Percentiles rank a stretch among this genome's conserved stretches.
These are phyloP conservation scores for Nannizzia gypsea DNA, from an alignment of 2,329 filamentous ascomycete genomes.

Conservation along the genomic window DNA sequence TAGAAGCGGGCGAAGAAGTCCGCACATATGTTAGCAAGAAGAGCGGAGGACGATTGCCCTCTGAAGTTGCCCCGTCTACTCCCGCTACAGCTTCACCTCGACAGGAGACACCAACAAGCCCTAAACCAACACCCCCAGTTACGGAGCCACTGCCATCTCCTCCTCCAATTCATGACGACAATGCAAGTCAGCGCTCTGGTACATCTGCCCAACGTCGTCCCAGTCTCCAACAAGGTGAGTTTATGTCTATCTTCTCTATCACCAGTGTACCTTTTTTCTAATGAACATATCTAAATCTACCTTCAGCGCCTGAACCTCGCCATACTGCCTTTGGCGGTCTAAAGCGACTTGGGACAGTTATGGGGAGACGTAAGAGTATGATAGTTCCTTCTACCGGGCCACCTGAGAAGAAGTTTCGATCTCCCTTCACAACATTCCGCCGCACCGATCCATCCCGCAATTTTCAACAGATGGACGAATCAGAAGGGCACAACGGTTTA, in stretches of 20 bases:
- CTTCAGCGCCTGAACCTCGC: constrained; percentile 29
- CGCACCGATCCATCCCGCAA: constrained; percentile 15
- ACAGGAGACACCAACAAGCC: constrained; percentile 3
- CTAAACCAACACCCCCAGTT: constrained; percentile 13
- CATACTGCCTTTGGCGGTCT: constrained; percentile 33
- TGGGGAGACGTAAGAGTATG: constrained; percentile 36
- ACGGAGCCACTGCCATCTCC: constrained; percentile 29
- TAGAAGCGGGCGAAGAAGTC: constrained; percentile 79
- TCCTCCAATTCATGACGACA: constrained; percentile 39
- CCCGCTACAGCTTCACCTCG: constrained; percentile 16
- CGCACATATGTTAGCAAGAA: constrained; percentile 35
- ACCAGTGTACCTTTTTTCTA: background rate
- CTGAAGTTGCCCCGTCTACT: constrained; percentile 16
- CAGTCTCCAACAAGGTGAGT: constrained; percentile 25
- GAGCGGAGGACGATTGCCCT: constrained; percentile 27
- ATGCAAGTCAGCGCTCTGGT: constrained; percentile 44
- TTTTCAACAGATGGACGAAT: constrained; percentile 20
- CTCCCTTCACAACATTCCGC: constrained; percentile 26
- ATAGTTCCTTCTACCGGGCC: constrained; percentile 21
- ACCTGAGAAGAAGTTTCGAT: constrained; percentile 31
- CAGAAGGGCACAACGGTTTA: constrained; percentile 18
- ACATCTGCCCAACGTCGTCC: constrained; percentile 31
- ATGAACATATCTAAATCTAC: constrained; percentile 6
- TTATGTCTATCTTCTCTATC: background rate
- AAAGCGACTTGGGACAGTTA: constrained; percentile 37